Percentiles rank a stretch among this genome's conserved stretches.
phyloP scores from a whole-genome alignment of 2,329 filamentous ascomycete species.

The Aureobasidium musti region DNA sequence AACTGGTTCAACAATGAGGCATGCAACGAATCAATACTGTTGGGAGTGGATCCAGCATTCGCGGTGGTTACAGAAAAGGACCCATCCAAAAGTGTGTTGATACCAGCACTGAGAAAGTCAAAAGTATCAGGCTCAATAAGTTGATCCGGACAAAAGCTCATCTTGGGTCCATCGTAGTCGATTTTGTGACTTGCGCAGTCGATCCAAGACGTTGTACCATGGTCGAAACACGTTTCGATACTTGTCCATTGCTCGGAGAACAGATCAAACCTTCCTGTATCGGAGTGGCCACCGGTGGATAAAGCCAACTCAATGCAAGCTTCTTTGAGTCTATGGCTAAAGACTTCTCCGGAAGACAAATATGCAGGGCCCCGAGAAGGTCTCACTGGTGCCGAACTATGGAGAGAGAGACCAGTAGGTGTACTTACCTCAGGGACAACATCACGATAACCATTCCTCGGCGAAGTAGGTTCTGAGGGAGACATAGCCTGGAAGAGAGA shows the following conservation, averaged over 20 bases:
- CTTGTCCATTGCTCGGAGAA: slow-evolving; percentile 20
- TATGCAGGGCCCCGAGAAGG: not conserved
- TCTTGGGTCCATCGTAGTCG: not conserved
- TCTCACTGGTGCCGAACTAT: not conserved
- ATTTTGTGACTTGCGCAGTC: not conserved
- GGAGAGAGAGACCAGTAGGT: not conserved
- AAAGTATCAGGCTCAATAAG: not conserved
- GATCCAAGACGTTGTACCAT: not conserved
- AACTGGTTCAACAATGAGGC: not conserved
- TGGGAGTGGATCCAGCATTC: not conserved
- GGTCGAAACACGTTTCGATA: not conserved
- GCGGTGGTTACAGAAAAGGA: too few relatives aligned
- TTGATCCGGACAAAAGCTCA: not conserved
- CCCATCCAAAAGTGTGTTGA: slow-evolving; percentile 3
- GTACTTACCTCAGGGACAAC: not conserved
- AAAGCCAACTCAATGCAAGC: slow-evolving; percentile 11
- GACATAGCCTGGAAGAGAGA: slow-evolving; percentile 50
- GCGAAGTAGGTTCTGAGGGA: slow-evolving; percentile 1
- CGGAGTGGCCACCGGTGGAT: not conserved
- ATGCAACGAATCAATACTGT: not conserved
- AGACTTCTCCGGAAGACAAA: not conserved
- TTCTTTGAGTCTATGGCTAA: not conserved
- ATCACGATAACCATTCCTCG: not conserved
- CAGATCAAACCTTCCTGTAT: not conserved
- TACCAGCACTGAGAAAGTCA: not conserved